phyloP scores from a whole-genome alignment of 345 rosid species.

The Cardamine chenopodiifolia region DNA sequence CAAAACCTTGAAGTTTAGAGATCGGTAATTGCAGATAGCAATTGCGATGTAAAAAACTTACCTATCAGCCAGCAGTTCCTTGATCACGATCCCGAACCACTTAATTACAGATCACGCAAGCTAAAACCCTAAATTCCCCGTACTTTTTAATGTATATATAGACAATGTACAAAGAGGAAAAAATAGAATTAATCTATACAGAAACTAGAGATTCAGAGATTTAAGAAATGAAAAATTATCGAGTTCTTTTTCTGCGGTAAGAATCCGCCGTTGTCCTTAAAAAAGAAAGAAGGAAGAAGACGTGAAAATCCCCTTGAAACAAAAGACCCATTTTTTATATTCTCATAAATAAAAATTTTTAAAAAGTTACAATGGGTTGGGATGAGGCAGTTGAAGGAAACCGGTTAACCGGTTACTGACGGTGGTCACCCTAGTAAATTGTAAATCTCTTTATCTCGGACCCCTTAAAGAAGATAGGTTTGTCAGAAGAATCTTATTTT shows the following conservation, averaged over 20 bases:
- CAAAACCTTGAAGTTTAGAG: conserved; percentile 17
- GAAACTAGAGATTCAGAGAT: conserved; percentile 17
- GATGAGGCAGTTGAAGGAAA: conserved; percentile 35
- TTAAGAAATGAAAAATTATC: conserved; percentile 20
- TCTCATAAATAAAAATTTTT: background rate
- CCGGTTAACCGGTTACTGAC: conserved; percentile 24
- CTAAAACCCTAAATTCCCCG: conserved; percentile 20
- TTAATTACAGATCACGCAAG: conserved; percentile 39
- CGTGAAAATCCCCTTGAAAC: conserved; percentile 34
- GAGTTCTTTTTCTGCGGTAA: background rate
- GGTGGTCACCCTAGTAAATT: conserved; percentile 8
- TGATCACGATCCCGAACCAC: conserved; percentile 35
- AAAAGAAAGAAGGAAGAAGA: conserved; percentile 36
- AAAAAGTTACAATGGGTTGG: background rate
- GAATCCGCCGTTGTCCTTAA: conserved; percentile 29
- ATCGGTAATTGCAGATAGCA: background rate
- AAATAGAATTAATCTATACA: conserved; percentile 31
- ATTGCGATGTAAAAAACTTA: conserved; percentile 6
- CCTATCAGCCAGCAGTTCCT: conserved; percentile 32
- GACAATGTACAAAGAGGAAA: conserved; percentile 26
- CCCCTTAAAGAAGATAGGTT: conserved; percentile 26
- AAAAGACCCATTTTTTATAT: conserved; percentile 16
- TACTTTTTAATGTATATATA: background rate
- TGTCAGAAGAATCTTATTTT: conserved; percentile 42
- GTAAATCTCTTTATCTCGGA: conserved; percentile 22